Evolutionary conservation across 164 flowering plant genomes (phyloP).

Genomic region (Magnolia sinica): DNA sequence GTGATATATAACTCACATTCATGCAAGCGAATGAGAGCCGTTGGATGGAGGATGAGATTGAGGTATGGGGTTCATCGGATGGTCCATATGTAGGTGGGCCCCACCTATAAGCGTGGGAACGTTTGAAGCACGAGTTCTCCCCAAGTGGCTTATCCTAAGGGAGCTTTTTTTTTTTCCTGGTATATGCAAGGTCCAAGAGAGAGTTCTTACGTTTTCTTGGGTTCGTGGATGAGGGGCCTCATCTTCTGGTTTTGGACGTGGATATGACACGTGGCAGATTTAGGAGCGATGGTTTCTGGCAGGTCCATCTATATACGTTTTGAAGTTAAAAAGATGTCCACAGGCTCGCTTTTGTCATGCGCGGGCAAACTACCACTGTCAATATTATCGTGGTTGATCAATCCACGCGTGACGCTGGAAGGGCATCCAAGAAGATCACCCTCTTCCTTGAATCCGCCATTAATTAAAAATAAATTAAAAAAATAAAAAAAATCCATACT

Average conservation of each 20-base stretch:
- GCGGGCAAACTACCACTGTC: too few species aligned
- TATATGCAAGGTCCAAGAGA: neutral
- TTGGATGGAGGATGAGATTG: neutral
- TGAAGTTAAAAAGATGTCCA: neutral
- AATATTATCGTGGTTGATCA: too few species aligned
- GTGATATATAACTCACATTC: neutral
- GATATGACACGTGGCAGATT: neutral
- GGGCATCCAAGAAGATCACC: too few species aligned
- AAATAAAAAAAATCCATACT: too few species aligned
- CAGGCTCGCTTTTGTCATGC: too few species aligned
- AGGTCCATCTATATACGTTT: neutral
- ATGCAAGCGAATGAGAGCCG: neutral
- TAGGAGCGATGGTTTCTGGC: neutral
- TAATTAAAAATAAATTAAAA: too few species aligned
- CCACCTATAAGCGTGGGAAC: neutral
- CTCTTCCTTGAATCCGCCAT: too few species aligned
- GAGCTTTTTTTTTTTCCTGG: neutral
- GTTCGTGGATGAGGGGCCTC: neutral
- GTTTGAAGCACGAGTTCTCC: slow-evolving; percentile 7
- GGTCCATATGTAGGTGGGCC: neutral
- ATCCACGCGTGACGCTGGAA: too few species aligned
- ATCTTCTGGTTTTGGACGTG: neutral
- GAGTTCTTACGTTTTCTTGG: neutral
- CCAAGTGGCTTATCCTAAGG: slow-evolving; percentile 4
- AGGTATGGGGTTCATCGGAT: neutral